Base-by-base conservation (phyloP, 1,139 yeast species). In the Taphrina sp. region DNA sequence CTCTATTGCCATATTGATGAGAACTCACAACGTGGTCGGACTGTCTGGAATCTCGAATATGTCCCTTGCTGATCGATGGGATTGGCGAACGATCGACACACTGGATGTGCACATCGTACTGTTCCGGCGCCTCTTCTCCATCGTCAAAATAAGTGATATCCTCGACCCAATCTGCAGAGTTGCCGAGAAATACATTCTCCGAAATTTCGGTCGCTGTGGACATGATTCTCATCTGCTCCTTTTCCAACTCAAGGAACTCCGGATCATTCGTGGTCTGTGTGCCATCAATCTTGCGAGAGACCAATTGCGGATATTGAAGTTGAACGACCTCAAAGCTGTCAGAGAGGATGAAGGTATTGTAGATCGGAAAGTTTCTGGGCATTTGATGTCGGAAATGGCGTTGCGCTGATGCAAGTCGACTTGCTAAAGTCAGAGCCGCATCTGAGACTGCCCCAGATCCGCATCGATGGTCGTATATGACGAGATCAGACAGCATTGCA, bases 171-270 rank as follows among this genome's bases (percentile, higher is more conserved):
- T 83, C 86, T 1, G 78, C 75, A 1, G 80, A 73, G 65, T 89
- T 90, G 0, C 97, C 97, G 46, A 83, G 75, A 90, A 90, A 90
- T 3, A 89, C 79, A 43, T 78, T 74, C 17, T 62, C 59, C 10
- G 61, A 58, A 17, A 56, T 51, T 14, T 60, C 64, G 3, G 94
- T 78, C 0, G 95, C 95, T 1, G 87, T 75, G 0, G 96, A 83
- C 92, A 90, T 85, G 65, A 80, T 79, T 2, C 88, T 75, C 60
- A 89, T 83, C 68, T 89, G 96, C 8, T 85, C 74, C 59, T 85
- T 81, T 66, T 90, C 97, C 64, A 85, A 81, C 58, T 81, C 76
- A 34, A 78, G 74, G 64, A 83, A 82, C 64, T 87, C 59, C 53
- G 12, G 42, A 20, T 28, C 54, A 3, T 36, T 17, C 4, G 52